These are phyloP conservation scores for Daldinia sp. DNA, from an alignment of 2,329 filamentous ascomycete species.

Conservation along the genomic window DNA sequence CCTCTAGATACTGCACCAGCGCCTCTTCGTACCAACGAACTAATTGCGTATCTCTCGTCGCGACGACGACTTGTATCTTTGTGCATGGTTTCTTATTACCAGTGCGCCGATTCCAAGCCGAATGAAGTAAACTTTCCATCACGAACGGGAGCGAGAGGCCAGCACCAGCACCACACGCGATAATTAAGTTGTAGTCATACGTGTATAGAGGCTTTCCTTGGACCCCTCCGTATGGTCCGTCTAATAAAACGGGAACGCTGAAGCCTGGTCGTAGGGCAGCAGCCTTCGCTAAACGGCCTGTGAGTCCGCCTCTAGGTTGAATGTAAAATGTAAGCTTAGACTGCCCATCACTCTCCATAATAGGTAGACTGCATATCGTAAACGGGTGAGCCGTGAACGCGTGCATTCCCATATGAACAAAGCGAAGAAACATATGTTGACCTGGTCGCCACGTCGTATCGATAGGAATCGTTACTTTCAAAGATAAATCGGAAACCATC, in stretches of 20 bases:
- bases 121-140: constrained; percentile 48
- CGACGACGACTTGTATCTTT: constrained; percentile 42
- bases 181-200: constrained; percentile 55
- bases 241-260: constrained; percentile 57
- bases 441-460: constrained; percentile 58
- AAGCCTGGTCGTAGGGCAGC: constrained; percentile 49
- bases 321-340: constrained; percentile 63
- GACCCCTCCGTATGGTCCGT: constrained; percentile 67
- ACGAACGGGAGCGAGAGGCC: constrained; percentile 61
- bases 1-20: constrained; percentile 38
- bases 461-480: constrained; percentile 55
- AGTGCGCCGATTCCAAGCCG: constrained; percentile 11
- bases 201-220: constrained; percentile 47
- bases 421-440: constrained; percentile 65
- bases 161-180: constrained; percentile 65
- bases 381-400: constrained; percentile 61
- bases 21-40: constrained; percentile 44
- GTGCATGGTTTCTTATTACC: constrained; percentile 1
- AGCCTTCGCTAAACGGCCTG: constrained; percentile 53
- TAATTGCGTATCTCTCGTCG: constrained; percentile 44
- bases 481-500: constrained; percentile 51
- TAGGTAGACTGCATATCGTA: constrained; percentile 61
- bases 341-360: constrained; percentile 15
- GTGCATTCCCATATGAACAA: constrained; percentile 55
- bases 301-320: constrained; percentile 58